phyloP scores from a whole-genome alignment of 2,329 filamentous ascomycete genomes.

The Claviceps pusilla region DNA sequence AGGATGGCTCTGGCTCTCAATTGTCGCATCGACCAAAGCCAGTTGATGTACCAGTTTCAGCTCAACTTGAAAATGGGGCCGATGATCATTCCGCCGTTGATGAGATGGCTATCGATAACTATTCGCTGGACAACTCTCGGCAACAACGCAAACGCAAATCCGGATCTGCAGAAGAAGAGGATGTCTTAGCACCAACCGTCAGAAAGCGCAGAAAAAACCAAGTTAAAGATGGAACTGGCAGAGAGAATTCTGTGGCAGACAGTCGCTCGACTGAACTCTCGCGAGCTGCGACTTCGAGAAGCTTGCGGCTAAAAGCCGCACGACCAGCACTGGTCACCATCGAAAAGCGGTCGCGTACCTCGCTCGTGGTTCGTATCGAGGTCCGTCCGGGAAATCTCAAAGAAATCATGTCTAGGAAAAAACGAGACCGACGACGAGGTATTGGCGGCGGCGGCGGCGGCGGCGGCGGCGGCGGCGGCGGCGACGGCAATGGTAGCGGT shows the following conservation, averaged over 20 bases:
- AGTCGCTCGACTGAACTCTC: conserved; percentile 13
- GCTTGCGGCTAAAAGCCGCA: conserved; percentile 38
- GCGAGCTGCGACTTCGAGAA: conserved; percentile 31
- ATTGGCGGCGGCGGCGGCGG: conserved; percentile 1
- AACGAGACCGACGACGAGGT: conserved; percentile 17
- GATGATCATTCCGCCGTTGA: conserved; percentile 56
- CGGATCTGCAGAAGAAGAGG: conserved; percentile 51
- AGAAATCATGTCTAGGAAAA: conserved; percentile 21
- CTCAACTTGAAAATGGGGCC: conserved; percentile 25
- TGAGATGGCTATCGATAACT: conserved; percentile 54
- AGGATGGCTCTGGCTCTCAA: conserved; percentile 13
- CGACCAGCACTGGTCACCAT: conserved; percentile 27
- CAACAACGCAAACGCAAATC: conserved; percentile 73
- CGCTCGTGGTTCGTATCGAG: conserved; percentile 21
- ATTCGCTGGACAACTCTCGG: conserved; percentile 61
- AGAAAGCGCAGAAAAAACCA: conserved; percentile 39
- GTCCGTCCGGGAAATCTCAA: conserved; percentile 24
- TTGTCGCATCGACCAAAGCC: conserved; percentile 22
- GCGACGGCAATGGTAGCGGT: not conserved
- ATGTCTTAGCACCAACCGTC: conserved; percentile 32
- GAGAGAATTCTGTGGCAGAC: conserved; percentile 21
- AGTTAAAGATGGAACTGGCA: conserved; percentile 25
- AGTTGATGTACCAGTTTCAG: conserved; percentile 17
- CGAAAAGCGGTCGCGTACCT: conserved; percentile 21
- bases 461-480: conserved; percentile 2